Conservation (phyloP, 306 rosid species). For the Dryas alaskensis region DNA sequence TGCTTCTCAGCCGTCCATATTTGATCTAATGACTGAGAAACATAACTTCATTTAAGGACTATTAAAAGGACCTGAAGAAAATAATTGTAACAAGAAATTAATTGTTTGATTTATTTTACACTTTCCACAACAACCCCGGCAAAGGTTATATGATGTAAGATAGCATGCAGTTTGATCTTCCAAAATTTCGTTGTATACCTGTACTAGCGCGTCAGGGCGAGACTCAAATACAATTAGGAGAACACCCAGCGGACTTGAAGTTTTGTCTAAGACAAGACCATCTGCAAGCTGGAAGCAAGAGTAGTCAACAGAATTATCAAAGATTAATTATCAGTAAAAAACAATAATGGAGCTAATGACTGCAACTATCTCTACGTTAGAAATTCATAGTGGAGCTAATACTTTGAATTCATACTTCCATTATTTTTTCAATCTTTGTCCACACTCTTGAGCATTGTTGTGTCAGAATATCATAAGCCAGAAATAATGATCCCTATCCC, state of each 20-base stretch:
- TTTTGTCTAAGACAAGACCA: slow-evolving; percentile 88
- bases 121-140: neutral
- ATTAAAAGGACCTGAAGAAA: too few relatives aligned
- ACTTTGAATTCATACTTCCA: neutral
- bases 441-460: neutral
- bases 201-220: slow-evolving; percentile 96
- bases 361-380: neutral
- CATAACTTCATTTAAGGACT: too few relatives aligned
- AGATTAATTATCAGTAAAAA: slow-evolving; percentile 11
- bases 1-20: slow-evolving; percentile 12
- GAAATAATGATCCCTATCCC: slow-evolving; percentile 3
- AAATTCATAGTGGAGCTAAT: neutral
- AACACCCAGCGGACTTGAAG: slow-evolving; percentile 91
- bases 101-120: neutral
- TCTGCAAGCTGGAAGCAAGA: slow-evolving; percentile 70
- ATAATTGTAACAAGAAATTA: too few relatives aligned
- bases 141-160: neutral
- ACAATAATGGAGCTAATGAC: neutral
- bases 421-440: neutral
- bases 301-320: slow-evolving; percentile 32
- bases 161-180: slow-evolving; percentile 6
- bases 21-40: neutral
- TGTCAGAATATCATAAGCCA: slow-evolving; percentile 17
- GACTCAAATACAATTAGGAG: slow-evolving; percentile 92
- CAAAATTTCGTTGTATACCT: slow-evolving; percentile 46